Conservation (phyloP, 768 basidiomycete species). For the Ephemerocybe angulata region DNA sequence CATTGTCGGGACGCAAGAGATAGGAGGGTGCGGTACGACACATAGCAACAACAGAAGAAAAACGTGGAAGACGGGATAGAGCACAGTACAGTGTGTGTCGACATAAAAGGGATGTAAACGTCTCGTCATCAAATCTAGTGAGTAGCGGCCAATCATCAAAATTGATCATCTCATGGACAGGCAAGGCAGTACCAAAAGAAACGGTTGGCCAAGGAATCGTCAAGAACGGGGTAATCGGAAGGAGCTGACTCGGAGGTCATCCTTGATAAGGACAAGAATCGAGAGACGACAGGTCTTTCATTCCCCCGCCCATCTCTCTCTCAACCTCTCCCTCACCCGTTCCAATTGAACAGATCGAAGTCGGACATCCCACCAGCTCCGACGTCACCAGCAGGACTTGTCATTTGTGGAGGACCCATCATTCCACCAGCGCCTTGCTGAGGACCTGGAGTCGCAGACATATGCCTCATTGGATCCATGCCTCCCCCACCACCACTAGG, state of each 20-base stretch:
- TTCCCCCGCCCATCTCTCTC: not conserved
- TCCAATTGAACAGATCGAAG: slow-evolving; percentile 61
- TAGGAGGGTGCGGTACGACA: no score
- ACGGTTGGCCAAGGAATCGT: not conserved
- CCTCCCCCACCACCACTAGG: slow-evolving; percentile 30
- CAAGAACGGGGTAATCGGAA: slow-evolving; percentile 3
- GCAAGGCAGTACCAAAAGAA: not conserved
- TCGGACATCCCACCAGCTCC: slow-evolving; percentile 38
- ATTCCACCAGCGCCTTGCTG: slow-evolving; percentile 30
- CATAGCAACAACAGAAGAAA: slow-evolving; percentile 7
- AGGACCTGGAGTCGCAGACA: slow-evolving; percentile 50
- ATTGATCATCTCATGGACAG: not conserved
- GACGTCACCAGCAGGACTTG: slow-evolving; percentile 34
- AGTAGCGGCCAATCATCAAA: not conserved
- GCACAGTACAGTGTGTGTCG: no score
- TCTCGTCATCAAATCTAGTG: not conserved
- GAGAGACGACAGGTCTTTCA: not conserved
- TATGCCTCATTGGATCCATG: slow-evolving; percentile 41
- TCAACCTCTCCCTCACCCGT: slow-evolving; percentile 28
- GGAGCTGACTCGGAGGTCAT: not conserved
- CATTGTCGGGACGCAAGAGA: no score
- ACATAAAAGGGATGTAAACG: no score
- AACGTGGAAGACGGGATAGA: no score
- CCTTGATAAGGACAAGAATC: slow-evolving; percentile 3
- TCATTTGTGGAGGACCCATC: slow-evolving; percentile 34